Base-by-base conservation (phyloP, 202 grass and related monocot species). In the Schoenoplectus triqueter region DNA sequence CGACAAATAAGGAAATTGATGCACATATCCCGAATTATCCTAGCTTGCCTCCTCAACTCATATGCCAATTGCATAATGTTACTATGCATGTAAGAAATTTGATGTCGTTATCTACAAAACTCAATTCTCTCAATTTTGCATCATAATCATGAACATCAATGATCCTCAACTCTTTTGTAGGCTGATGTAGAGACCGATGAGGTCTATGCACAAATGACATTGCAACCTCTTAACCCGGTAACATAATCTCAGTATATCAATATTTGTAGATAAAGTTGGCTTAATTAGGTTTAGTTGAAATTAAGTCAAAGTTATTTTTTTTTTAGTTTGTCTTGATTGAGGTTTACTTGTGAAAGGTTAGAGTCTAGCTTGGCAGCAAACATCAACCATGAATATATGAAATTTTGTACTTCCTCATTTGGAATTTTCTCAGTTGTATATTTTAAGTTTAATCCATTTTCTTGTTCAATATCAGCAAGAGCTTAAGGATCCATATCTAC, bases 1-100 rank as follows among this genome's bases (percentile, higher is more conserved):
- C 95, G 50, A 98, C 95, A 48, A 95, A 98, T 85, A 98, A 98
- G 81, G 95, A 98, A 93, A 87, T 98, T 47, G 92, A 98, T 68
- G 87, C 89, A 45, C 95, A 97, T 80, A 94, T 98, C 51, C 95
- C 95, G 40, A 95, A 93, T 77, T 98, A 98, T 84, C 93, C 95
- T 74, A 95, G 89, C 83, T 82, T 98, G 80, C 93, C 95, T 42
- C 87, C 95, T 71, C 95, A 98, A 87, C 91, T 98, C 80, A 89
- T 98, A 61, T 98, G 95, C 82, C 95, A 98, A 66, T 83, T 98
- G 64, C 95, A 98, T 88, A 95, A 98, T 85, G 91, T 98, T 65
- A 98, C 95, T 19, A 98, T 98, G 95, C 93, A 98, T 85, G 95
- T 98, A 87, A 87, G 95, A 84, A 67, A 50, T 10, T 83, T 71